Evolutionary conservation across 768 basidiomycete genomes (phyloP).

Genomic region (Lactifluus volemus): DNA sequence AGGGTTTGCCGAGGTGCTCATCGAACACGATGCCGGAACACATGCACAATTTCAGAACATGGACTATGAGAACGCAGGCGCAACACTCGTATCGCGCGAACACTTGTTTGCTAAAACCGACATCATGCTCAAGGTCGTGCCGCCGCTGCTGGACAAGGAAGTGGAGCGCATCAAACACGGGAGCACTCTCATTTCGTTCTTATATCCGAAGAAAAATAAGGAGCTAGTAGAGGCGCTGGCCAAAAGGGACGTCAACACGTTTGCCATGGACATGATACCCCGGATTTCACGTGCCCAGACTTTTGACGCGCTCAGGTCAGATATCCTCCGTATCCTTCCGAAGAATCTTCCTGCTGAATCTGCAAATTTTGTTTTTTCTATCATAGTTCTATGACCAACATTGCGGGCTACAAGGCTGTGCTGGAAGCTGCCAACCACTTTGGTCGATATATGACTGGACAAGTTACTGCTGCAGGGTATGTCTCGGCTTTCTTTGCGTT

Average conservation of each 20-base stretch:
- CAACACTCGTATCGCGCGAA: slow-evolving; percentile 62
- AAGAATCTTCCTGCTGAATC: not conserved
- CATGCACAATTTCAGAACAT: slow-evolving; percentile 76
- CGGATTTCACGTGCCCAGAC: slow-evolving; percentile 86
- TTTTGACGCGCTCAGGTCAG: slow-evolving; percentile 78
- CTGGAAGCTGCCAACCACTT: slow-evolving; percentile 86
- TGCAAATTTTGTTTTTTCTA: too few species aligned
- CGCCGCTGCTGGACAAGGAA: slow-evolving; percentile 60
- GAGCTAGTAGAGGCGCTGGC: slow-evolving; percentile 60
- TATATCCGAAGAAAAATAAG: slow-evolving; percentile 80
- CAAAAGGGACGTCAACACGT: slow-evolving; percentile 57
- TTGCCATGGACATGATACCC: slow-evolving; percentile 92
- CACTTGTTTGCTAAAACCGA: slow-evolving; percentile 62
- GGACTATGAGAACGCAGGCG: slow-evolving; percentile 72
- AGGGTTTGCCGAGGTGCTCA: slow-evolving; percentile 63
- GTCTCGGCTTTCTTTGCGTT: slow-evolving; percentile 24
- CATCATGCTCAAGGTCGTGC: slow-evolving; percentile 80
- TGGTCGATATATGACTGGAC: slow-evolving; percentile 82
- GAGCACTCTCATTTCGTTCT: slow-evolving; percentile 73
- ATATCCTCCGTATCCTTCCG: not conserved
- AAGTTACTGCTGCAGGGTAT: slow-evolving; percentile 85
- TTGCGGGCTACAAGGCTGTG: slow-evolving; percentile 89
- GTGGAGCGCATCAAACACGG: slow-evolving; percentile 55
- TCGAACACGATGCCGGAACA: slow-evolving; percentile 63
- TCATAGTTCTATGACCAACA: slow-evolving; percentile 84